These are phyloP conservation scores for Aurinia saxatilis DNA, from an alignment of 345 rosid species.

Conservation along the genomic window DNA sequence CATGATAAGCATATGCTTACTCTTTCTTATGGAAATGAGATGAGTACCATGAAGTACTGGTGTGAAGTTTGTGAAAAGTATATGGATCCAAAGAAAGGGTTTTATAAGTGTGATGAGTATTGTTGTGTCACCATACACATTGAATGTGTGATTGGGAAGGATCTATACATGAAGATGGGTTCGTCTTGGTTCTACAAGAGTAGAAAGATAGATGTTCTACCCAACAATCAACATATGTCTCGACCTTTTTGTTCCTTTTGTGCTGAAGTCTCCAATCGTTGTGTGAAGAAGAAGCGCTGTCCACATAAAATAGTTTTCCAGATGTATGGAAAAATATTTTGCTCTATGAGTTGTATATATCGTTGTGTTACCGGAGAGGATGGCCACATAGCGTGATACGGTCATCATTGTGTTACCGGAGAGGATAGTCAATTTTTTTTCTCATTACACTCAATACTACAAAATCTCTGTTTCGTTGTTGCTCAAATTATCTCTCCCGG, in stretches of 20 bases:
- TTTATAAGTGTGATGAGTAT: background rate
- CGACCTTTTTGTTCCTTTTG: background rate
- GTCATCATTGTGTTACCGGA: too few relatives aligned
- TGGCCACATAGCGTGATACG: too few relatives aligned
- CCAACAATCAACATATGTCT: background rate
- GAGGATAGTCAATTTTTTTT: too few relatives aligned
- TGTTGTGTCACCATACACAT: conserved; percentile 7
- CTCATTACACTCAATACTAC: too few relatives aligned
- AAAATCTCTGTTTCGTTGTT: too few relatives aligned
- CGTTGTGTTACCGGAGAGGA: too few relatives aligned
- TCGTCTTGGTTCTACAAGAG: rapidly evolving
- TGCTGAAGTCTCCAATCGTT: too few relatives aligned
- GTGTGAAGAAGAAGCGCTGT: background rate
- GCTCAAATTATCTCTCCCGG: too few relatives aligned
- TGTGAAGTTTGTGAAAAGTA: background rate
- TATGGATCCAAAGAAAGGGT: background rate
- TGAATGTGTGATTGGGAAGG: background rate
- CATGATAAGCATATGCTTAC: background rate
- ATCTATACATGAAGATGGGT: background rate
- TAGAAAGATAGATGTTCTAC: background rate
- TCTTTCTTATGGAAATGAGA: background rate
- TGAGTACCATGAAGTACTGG: background rate
- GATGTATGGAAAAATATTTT: rapidly evolving
- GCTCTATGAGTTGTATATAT: too few relatives aligned
- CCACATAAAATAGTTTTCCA: background rate